Conservation (phyloP, 1,139 yeast species). For the Torulaspora globosa region DNA sequence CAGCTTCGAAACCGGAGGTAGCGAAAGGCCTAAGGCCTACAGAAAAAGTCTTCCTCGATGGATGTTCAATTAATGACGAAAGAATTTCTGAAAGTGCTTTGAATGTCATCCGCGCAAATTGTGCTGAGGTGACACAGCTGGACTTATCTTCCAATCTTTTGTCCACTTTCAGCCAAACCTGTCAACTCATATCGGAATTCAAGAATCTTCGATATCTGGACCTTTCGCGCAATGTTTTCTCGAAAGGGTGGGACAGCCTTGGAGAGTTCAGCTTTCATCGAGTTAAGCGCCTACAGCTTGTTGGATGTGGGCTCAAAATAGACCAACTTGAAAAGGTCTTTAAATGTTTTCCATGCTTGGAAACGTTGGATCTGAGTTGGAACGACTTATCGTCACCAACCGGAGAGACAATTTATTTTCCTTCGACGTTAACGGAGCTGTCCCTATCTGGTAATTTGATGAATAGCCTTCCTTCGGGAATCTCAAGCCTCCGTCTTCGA, state of each 20-base stretch:
- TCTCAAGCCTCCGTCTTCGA: conserved; percentile 1
- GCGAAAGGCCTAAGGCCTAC: background rate
- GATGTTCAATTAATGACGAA: conserved; percentile 36
- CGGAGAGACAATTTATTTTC: conserved; percentile 28
- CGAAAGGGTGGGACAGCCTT: conserved; percentile 7
- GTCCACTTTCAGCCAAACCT: conserved; percentile 41
- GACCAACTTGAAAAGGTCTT: conserved; percentile 37
- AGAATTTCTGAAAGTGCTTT: conserved; percentile 11
- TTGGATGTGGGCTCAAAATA: conserved; percentile 38
- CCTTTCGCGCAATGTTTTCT: conserved; percentile 62
- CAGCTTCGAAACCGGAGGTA: background rate
- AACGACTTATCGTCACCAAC: conserved; percentile 40
- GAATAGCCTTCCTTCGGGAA: conserved; percentile 4
- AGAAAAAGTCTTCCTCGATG: conserved; percentile 42
- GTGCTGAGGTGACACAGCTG: conserved; percentile 39
- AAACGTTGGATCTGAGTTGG: conserved; percentile 45
- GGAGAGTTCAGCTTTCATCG: conserved; percentile 5
- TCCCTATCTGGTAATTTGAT: conserved; percentile 12
- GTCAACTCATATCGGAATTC: conserved; percentile 39
- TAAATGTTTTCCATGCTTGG: conserved; percentile 43
- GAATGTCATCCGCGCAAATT: conserved; percentile 1
- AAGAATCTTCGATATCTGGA: conserved; percentile 45
- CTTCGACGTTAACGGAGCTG: conserved; percentile 24
- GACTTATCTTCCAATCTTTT: conserved; percentile 65
- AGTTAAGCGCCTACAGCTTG: conserved; percentile 36